Evolutionary conservation across 169 alveolate species (phyloP).

Genomic region (Besnoitia besnoiti): DNA sequence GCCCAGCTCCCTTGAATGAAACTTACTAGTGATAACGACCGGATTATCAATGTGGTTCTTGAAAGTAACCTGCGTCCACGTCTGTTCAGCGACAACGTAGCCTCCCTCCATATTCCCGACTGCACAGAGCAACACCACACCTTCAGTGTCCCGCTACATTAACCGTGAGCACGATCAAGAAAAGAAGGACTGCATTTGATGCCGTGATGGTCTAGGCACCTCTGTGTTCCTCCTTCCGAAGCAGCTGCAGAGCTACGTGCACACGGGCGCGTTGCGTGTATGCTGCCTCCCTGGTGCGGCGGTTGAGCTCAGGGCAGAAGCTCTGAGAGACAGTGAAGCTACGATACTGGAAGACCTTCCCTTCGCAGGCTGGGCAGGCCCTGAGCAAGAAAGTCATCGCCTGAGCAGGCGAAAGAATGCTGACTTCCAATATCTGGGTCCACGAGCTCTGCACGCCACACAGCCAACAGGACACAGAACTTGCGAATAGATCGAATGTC

Average conservation of each 20-base stretch:
- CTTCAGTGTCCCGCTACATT: background rate
- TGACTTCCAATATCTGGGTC: background rate
- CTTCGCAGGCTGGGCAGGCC: background rate
- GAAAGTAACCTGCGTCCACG: background rate
- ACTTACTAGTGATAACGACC: conserved; percentile 6
- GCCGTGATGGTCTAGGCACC: background rate
- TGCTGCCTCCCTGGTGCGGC: too few relatives aligned
- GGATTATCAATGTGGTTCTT: background rate
- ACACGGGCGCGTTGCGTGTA: background rate
- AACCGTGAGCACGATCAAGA: background rate
- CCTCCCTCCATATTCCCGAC: conserved; percentile 22
- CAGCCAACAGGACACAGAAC: background rate
- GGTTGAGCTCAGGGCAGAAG: too few relatives aligned
- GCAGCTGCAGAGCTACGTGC: background rate
- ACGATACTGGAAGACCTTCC: background rate
- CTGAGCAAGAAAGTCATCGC: background rate
- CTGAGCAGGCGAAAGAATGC: background rate
- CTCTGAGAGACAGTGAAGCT: too few relatives aligned
- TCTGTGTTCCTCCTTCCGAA: background rate
- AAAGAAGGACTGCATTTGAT: background rate
- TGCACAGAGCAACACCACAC: background rate
- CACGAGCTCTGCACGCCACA: background rate
- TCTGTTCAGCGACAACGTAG: background rate
- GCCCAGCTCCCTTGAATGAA: too few relatives aligned
- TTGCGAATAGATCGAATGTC: too few relatives aligned